Evolutionary conservation across 78 protist species (phyloP).

Genomic region (Thecamonas trahens): DNA sequence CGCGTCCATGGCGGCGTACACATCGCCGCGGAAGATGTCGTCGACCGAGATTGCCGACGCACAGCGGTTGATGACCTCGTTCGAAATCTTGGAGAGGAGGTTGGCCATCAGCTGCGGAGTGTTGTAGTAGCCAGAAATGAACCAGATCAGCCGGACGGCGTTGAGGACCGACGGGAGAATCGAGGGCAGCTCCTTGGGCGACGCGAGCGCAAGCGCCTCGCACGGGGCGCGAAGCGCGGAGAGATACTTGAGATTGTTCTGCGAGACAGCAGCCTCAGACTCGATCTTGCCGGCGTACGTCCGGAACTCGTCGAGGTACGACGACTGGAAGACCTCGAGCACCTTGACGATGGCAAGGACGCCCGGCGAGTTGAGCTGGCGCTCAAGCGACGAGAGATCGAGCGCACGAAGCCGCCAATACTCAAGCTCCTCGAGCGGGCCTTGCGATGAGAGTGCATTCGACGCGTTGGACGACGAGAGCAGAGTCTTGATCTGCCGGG

Average conservation of each 20-base stretch:
- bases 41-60: conserved; percentile 24
- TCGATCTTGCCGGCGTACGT: conserved; percentile 10
- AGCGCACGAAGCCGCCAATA: conserved; percentile 51
- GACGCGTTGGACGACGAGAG: conserved; percentile 28
- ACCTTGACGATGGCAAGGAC: conserved; percentile 41
- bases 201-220: conserved; percentile 27
- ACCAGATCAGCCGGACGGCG: conserved; percentile 51
- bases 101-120: conserved; percentile 42
- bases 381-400: conserved; percentile 44
- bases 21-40: conserved; percentile 64
- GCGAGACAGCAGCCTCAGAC: conserved; percentile 6
- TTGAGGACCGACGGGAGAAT: conserved; percentile 45
- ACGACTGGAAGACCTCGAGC: conserved; percentile 43
- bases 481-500: conserved; percentile 68
- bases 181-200: conserved; percentile 44
- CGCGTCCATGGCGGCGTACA: neutral
- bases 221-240: conserved; percentile 49
- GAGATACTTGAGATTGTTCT: conserved; percentile 54
- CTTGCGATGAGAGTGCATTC: too few species aligned
- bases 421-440: conserved; percentile 67
- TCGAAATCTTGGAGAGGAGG: conserved; percentile 55
- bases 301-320: conserved; percentile 60
- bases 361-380: conserved; percentile 48
- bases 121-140: conserved; percentile 39
- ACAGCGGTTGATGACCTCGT: conserved; percentile 67